A percentile compares a stretch with the other conserved stretches of the same genome.
phyloP scores from a whole-genome alignment of 768 basidiomycete species.

The Rhodotorula graminis region DNA sequence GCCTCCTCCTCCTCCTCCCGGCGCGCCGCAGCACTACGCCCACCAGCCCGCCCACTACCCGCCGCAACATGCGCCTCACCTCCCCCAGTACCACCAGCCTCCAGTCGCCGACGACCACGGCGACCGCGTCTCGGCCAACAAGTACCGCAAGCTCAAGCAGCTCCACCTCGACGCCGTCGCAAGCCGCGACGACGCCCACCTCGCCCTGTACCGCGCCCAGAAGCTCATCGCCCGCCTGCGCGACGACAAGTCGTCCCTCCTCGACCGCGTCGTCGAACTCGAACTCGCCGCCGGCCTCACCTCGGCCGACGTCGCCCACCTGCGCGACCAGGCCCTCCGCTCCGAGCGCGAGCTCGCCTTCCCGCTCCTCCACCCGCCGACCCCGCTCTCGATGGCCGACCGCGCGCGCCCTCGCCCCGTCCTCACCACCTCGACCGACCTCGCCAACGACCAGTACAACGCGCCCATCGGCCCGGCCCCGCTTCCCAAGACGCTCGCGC shows the following conservation, averaged over 20 bases:
- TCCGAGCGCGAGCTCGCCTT: slow-evolving; percentile 23
- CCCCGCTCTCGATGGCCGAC: slow-evolving; percentile 25
- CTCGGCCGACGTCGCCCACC: slow-evolving; percentile 10
- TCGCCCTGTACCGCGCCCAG: slow-evolving; percentile 59
- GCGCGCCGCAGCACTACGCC: too few species aligned
- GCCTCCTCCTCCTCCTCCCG: neutral
- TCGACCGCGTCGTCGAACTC: slow-evolving; percentile 38
- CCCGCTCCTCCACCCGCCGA: slow-evolving; percentile 31
- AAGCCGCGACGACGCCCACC: slow-evolving; percentile 60
- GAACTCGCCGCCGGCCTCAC: slow-evolving; percentile 34
- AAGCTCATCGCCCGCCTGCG: slow-evolving; percentile 62
- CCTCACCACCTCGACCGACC: slow-evolving; percentile 24
- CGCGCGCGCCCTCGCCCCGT: slow-evolving; percentile 14
- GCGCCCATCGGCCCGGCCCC: slow-evolving; percentile 5
- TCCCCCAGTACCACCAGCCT: neutral
- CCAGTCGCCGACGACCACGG: neutral
- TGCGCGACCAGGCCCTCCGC: slow-evolving; percentile 3
- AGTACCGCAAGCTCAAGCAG: slow-evolving; percentile 63
- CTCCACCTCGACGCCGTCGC: slow-evolving; percentile 66
- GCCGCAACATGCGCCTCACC: neutral
- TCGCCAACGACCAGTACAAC: slow-evolving; percentile 29
- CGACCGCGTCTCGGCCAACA: slow-evolving; percentile 42
- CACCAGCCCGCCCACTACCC: neutral
- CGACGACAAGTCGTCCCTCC: slow-evolving; percentile 54
- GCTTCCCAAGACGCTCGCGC: slow-evolving; percentile 16